Base-by-base conservation (phyloP, 441 rosid species). In the Syzygium syzygioides region DNA sequence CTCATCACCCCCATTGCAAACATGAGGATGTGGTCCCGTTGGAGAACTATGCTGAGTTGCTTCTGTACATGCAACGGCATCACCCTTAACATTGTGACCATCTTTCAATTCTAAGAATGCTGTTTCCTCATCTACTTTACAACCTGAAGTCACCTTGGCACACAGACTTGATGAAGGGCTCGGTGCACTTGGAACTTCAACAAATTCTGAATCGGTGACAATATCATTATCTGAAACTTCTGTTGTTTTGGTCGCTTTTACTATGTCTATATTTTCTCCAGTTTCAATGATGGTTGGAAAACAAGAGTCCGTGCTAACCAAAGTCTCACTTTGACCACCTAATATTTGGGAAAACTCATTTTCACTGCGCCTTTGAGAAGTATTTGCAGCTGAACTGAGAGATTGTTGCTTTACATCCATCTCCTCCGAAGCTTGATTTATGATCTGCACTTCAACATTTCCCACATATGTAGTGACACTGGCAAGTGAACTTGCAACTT, bases 41-140 rank as follows among this genome's bases (percentile, higher is more conserved):
- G 92, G 90, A 88, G 90, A 71, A 90, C 64, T 25, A 30, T 79
- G 83, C 88, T 88, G 92, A 89, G 83, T 37, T 76, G 83, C 52
- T 76, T 90, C 87, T 87, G 87, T 68, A 64, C 56, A 64, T 55
- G 87, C 88, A 76, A 76, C 10, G 64, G 88, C 87, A 85, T 86
- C 26, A 54, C 54, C 76, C 86, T 86, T 79, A 79, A 85, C 14
- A 76, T 62, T 30, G 15, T 85, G 71, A 54, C 76, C 90, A 86
- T 90, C 62, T 87, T 87, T 79, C 50, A 89, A 83, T 80, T 55
- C 54, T 93, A 13, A 91, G 90, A 60, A 85, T 89, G 88, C 83
- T 53, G 84, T 83, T 76, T 91, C 93, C 64, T 86, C 93, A 55
- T 45, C 89, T 91, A 71, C 88, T 90, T 92, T 90, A 56, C 89